Evolutionary conservation across 2,329 filamentous ascomycete species (phyloP).

Genomic region (Ilyonectria destructans): DNA sequence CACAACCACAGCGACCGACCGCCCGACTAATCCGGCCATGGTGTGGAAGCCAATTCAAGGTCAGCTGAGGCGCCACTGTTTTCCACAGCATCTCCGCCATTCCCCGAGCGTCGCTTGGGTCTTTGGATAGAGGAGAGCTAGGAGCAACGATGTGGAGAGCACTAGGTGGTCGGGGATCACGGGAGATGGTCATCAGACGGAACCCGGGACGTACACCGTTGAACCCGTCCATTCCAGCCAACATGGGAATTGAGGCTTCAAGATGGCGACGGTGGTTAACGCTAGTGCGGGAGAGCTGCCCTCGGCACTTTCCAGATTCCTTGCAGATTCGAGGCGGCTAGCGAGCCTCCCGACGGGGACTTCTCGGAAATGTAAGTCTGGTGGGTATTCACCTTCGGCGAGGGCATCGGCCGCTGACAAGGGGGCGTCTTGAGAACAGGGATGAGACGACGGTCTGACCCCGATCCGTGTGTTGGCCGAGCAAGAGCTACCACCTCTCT

Average conservation of each 20-base stretch:
- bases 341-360: slow-evolving; percentile 33
- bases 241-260: neutral
- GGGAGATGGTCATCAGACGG: neutral
- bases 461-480: slow-evolving; percentile 30
- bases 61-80: slow-evolving; percentile 47
- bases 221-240: neutral
- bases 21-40: slow-evolving; percentile 23
- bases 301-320: slow-evolving; percentile 27
- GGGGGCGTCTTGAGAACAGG: slow-evolving; percentile 37
- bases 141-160: neutral
- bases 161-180: neutral
- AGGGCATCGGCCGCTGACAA: slow-evolving; percentile 30
- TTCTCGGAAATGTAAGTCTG: slow-evolving; percentile 42
- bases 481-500: slow-evolving; percentile 11
- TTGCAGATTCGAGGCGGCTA: slow-evolving; percentile 24
- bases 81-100: slow-evolving; percentile 26
- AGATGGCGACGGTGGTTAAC: neutral
- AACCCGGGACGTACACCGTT: neutral
- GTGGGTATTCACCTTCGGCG: slow-evolving; percentile 35
- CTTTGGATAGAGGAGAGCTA: slow-evolving; percentile 14
- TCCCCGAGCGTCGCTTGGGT: slow-evolving; percentile 10
- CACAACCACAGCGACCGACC: slow-evolving; percentile 15
- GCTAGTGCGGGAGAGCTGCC: slow-evolving; percentile 12
- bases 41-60: slow-evolving; percentile 32
- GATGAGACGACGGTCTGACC: slow-evolving; percentile 38